A percentile compares a stretch with the other conserved stretches of the same genome.
phyloP scores from a whole-genome alignment of 2,329 filamentous ascomycete genomes.

The Aspergillus ustus region DNA sequence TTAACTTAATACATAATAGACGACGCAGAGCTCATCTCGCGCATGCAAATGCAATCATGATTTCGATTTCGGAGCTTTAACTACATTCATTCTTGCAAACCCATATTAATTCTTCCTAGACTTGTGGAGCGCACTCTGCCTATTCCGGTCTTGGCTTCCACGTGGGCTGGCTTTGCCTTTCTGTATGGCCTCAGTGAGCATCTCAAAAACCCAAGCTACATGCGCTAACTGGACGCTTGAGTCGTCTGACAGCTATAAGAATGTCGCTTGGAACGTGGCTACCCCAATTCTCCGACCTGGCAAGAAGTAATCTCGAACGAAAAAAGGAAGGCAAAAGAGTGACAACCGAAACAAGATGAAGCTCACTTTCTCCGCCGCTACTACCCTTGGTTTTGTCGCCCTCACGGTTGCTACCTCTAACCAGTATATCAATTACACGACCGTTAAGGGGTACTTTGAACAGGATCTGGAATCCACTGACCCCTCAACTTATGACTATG shows the following conservation, averaged over 20 bases:
- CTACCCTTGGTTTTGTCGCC: slow-evolving; percentile 75
- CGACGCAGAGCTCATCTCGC: neutral
- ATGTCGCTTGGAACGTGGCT: neutral
- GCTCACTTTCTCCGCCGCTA: slow-evolving; percentile 69
- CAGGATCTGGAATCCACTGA: slow-evolving; percentile 54
- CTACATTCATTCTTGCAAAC: neutral
- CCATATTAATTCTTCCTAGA: too few species aligned
- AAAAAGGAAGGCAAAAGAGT: neutral
- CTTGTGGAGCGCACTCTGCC: too few species aligned
- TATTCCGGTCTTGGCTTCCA: neutral
- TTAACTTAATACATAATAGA: slow-evolving; percentile 21
- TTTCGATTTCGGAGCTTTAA: slow-evolving; percentile 5
- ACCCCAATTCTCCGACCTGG: neutral
- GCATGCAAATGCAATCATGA: neutral
- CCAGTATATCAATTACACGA: slow-evolving; percentile 39
- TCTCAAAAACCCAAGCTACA: neutral
- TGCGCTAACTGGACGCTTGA: neutral
- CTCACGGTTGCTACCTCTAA: slow-evolving; percentile 27
- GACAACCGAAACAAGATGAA: slow-evolving; percentile 26
- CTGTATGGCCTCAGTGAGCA: neutral
- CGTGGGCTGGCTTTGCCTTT: neutral
- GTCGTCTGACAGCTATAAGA: neutral
- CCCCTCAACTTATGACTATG: slow-evolving; percentile 52
- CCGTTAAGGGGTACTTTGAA: slow-evolving; percentile 54
- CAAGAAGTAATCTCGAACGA: neutral